Percentiles rank a stretch among this genome's conserved stretches.
Conservation (phyloP, 176 grass and related monocot genomes). For the Juncus effusus region DNA sequence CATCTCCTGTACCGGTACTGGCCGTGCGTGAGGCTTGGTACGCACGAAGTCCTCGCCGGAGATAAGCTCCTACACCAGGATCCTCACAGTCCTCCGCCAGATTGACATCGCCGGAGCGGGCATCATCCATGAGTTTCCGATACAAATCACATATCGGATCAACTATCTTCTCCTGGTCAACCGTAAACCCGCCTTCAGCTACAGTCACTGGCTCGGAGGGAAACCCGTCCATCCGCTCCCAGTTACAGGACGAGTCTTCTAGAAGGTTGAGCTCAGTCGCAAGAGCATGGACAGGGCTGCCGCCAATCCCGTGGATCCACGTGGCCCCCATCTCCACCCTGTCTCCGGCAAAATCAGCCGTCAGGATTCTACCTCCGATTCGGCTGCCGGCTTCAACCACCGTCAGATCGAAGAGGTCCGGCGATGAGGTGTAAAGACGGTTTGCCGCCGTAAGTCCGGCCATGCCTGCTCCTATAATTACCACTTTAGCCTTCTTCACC, state of each 20-base stretch:
- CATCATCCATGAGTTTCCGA: conserved; percentile 57
- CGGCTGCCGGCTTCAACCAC: conserved; percentile 50
- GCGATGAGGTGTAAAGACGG: conserved; percentile 42
- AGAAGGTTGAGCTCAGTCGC: conserved; percentile 48
- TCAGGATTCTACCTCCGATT: conserved; percentile 67
- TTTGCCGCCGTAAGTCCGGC: conserved; percentile 66
- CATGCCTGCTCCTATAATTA: conserved; percentile 70
- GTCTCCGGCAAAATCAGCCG: conserved; percentile 58
- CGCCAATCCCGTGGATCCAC: conserved; percentile 79
- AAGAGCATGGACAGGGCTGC: conserved; percentile 65
- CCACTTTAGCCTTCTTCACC: conserved; percentile 53
- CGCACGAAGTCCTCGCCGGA: conserved; percentile 43
- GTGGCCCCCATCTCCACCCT: conserved; percentile 83
- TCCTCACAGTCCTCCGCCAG: not conserved
- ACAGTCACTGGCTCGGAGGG: conserved; percentile 56
- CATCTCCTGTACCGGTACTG: not conserved
- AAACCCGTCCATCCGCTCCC: conserved; percentile 91
- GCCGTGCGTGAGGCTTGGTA: conserved; percentile 37
- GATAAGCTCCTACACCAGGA: conserved; percentile 45
- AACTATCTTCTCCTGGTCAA: conserved; percentile 45
- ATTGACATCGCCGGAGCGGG: conserved; percentile 42
- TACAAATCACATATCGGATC: conserved; percentile 46
- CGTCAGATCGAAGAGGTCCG: conserved; percentile 53
- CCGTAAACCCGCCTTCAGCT: conserved; percentile 51
- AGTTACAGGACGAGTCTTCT: not conserved